Conservation (phyloP, 2,329 filamentous ascomycete species). For the Trichoderma semiorbis region DNA sequence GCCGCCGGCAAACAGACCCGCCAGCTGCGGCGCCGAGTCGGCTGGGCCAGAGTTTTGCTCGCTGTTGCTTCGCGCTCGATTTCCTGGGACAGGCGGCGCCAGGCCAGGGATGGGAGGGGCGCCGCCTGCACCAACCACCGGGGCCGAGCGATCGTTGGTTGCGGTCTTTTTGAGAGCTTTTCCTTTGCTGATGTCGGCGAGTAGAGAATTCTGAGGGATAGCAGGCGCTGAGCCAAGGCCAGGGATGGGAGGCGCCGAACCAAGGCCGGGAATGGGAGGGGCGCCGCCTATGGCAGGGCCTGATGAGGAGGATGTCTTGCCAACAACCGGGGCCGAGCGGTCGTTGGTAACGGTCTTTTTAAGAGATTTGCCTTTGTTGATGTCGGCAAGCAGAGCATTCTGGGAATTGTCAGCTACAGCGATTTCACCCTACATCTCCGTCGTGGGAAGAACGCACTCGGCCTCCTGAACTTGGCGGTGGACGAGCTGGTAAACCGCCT, state of each 20-base stretch:
- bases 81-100: conserved; percentile 61
- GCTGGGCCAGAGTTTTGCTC: conserved; percentile 57
- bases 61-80: conserved; percentile 78
- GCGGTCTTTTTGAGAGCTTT: conserved; percentile 76
- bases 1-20: conserved; percentile 83
- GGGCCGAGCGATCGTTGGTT: conserved; percentile 90
- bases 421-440: background rate
- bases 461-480: conserved; percentile 52
- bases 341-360: conserved; percentile 92
- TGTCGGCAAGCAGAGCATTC: conserved; percentile 85
- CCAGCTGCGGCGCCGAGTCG: conserved; percentile 73
- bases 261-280: conserved; percentile 65
- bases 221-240: conserved; percentile 55
- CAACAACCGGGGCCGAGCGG: conserved; percentile 73
- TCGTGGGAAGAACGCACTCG: conserved; percentile 54
- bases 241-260: conserved; percentile 62
- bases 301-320: conserved; percentile 36
- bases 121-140: conserved; percentile 62
- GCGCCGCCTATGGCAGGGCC: conserved; percentile 68
- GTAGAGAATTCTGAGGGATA: conserved; percentile 70
- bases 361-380: conserved; percentile 72
- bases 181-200: conserved; percentile 85
- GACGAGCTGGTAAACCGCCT: conserved; percentile 55
- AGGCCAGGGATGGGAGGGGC: conserved; percentile 75
- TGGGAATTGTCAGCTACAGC: conserved; percentile 36